Percentiles rank a stretch among this genome's conserved stretches.
Evolutionary conservation across 768 basidiomycete genomes (phyloP).

Genomic region (Suillus spraguei): DNA sequence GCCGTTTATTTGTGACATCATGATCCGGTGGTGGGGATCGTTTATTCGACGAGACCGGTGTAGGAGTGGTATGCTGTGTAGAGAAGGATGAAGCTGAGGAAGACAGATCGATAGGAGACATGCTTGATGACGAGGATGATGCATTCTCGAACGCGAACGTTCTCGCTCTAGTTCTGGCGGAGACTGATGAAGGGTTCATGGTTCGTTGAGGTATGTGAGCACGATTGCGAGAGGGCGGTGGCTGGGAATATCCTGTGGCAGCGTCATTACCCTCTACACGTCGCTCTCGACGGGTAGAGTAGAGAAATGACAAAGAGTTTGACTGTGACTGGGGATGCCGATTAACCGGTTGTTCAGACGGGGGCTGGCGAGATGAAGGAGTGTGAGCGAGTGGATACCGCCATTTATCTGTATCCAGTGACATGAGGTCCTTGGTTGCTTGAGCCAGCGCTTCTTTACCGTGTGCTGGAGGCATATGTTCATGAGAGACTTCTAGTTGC

Average conservation of each 20-base stretch:
- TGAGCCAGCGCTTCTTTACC: slow-evolving; percentile 70
- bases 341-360: slow-evolving; percentile 14
- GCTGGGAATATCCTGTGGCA: neutral
- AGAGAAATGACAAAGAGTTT: slow-evolving; percentile 19
- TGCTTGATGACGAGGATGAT: slow-evolving; percentile 29
- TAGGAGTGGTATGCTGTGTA: slow-evolving; percentile 13
- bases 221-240: slow-evolving; percentile 17
- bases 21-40: slow-evolving; percentile 29
- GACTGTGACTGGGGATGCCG: slow-evolving; percentile 23
- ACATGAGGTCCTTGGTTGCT: slow-evolving; percentile 85
- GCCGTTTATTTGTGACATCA: slow-evolving; percentile 36
- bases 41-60: slow-evolving; percentile 21
- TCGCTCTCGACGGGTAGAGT: slow-evolving; percentile 23
- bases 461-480: slow-evolving; percentile 52
- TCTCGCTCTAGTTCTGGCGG: slow-evolving; percentile 16
- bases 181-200: slow-evolving; percentile 15
- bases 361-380: slow-evolving; percentile 8
- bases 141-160: slow-evolving; percentile 17
- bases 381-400: slow-evolving; percentile 25
- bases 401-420: slow-evolving; percentile 55
- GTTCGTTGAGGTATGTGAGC: slow-evolving; percentile 18
- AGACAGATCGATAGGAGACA: slow-evolving; percentile 26
- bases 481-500: slow-evolving; percentile 37
- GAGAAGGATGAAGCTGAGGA: slow-evolving; percentile 19
- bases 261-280: slow-evolving; percentile 14